A percentile compares a stretch with the other conserved stretches of the same genome.
phyloP scores from a whole-genome alignment of 306 rosid species.

The Cucumis sativus region DNA sequence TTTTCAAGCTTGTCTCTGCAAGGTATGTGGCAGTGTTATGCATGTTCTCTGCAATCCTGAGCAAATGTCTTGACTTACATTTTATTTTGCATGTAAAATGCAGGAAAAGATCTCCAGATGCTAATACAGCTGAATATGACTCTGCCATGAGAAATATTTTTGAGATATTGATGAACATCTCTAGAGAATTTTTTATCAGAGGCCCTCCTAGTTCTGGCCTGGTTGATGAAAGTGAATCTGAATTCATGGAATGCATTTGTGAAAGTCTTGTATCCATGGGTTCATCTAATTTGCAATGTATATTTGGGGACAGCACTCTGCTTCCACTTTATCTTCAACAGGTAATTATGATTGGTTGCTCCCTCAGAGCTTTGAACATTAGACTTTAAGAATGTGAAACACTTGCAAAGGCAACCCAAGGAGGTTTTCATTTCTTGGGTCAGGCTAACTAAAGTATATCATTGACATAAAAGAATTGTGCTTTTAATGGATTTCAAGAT shows the following conservation, averaged over 20 bases:
- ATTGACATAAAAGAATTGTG: not conserved
- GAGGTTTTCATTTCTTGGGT: too few species aligned
- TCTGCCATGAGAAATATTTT: constrained; percentile 58
- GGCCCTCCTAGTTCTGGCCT: constrained; percentile 27
- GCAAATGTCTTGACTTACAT: constrained; percentile 8
- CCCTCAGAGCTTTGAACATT: not conserved
- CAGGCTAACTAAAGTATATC: not conserved
- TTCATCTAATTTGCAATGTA: constrained; percentile 65
- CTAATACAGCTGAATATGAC: constrained; percentile 60
- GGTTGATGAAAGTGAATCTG: constrained; percentile 64
- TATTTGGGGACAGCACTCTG: constrained; percentile 46
- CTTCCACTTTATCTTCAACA: constrained; percentile 60
- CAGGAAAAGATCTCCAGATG: constrained; percentile 76
- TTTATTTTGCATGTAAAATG: constrained; percentile 16
- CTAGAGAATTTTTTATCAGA: constrained; percentile 55
- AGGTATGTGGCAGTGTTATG: constrained; percentile 39
- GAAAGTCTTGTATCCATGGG: constrained; percentile 90
- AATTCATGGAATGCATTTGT: constrained; percentile 69
- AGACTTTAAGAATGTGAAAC: not conserved
- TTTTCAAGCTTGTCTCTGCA: constrained; percentile 78
- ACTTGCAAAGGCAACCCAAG: not conserved
- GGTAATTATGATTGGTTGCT: constrained; percentile 25
- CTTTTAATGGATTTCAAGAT: not conserved
- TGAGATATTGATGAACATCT: constrained; percentile 61
- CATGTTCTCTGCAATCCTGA: not conserved